A percentile compares a stretch with the other conserved stretches of the same genome.
phyloP scores from a whole-genome alignment of 805 yeast genomes.

The Priceomyces haplophilus region DNA sequence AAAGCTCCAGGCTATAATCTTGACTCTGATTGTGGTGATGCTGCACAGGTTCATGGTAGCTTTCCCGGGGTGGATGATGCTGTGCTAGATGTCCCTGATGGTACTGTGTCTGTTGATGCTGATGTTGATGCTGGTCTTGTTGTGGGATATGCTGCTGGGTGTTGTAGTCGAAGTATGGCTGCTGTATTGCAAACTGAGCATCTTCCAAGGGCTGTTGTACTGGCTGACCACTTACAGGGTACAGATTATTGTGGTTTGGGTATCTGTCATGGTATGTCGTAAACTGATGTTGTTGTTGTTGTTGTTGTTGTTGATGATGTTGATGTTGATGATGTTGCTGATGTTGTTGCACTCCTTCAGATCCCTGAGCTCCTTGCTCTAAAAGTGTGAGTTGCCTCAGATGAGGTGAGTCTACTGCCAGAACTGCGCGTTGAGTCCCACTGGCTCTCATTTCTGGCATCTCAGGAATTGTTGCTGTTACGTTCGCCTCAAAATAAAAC shows the following conservation, averaged over 20 bases:
- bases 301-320: not conserved
- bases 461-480: constrained; percentile 14
- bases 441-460: constrained; percentile 3
- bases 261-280: not conserved
- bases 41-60: too few species aligned
- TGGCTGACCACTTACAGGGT: not conserved
- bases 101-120: constrained; percentile 58
- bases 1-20: too few species aligned
- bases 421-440: not conserved
- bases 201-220: not conserved
- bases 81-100: constrained; percentile 18
- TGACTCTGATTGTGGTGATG: too few species aligned
- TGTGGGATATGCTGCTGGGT: constrained; percentile 12
- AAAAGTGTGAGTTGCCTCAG: not conserved
- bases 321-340: constrained; percentile 1
- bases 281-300: not conserved
- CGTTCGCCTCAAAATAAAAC: constrained; percentile 19
- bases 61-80: constrained; percentile 23
- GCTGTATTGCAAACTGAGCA: not conserved
- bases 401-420: not conserved
- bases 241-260: not conserved
- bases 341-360: too few species aligned
- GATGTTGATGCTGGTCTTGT: constrained; percentile 41
- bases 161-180: constrained; percentile 10
- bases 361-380: constrained; percentile 1